Evolutionary conservation across 1,139 yeast genomes (phyloP).

Genomic region (Kluyveromyces marxianus): DNA sequence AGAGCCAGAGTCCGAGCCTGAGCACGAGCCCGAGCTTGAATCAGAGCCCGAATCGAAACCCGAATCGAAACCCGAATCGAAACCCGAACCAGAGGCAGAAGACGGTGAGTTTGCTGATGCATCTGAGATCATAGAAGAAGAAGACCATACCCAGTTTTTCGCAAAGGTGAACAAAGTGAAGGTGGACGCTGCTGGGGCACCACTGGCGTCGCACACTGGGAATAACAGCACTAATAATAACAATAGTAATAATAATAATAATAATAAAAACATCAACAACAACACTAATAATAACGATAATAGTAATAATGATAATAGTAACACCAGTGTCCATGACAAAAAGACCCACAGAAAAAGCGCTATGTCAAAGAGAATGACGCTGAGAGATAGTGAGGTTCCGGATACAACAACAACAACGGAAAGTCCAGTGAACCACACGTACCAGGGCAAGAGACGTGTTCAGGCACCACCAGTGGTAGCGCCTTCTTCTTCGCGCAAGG

Average conservation of each 20-base stretch:
- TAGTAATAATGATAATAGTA: neutral
- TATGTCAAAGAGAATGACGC: constrained; percentile 20
- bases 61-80: no score
- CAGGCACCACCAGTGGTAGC: neutral
- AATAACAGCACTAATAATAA: no score
- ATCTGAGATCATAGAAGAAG: constrained; percentile 10
- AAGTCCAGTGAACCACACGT: neutral
- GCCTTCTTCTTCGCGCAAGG: constrained; percentile 5
- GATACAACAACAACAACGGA: neutral
- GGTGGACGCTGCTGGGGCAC: neutral
- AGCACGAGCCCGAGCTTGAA: neutral
- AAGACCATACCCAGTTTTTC: neutral
- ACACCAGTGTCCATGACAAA: neutral
- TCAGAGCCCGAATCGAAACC: no score
- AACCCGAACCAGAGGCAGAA: constrained; percentile 2
- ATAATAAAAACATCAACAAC: neutral
- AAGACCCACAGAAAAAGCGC: constrained; percentile 9
- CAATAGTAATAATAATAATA: no score
- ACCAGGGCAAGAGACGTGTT: neutral
- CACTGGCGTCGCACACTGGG: neutral
- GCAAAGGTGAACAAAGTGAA: neutral
- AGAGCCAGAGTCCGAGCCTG: neutral
- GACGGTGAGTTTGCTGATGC: constrained; percentile 25
- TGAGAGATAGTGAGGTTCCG: constrained; percentile 9
- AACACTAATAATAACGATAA: neutral